phyloP scores from a whole-genome alignment of 192 early-diverging fungal genomes.

The Backusella mclennaniae region DNA sequence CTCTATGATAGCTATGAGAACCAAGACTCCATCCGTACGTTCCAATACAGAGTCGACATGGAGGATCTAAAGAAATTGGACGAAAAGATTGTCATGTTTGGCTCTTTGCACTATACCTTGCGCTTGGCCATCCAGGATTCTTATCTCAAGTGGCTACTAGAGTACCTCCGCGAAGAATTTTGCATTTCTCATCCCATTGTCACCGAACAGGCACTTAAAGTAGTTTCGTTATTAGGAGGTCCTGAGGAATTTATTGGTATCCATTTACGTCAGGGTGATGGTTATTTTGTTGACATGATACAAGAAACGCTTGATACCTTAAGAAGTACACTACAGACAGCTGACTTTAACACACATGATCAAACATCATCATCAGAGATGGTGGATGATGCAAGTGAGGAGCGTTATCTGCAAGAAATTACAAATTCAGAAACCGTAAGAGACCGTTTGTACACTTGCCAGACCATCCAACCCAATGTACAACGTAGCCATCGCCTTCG shows the following conservation, averaged over 20 bases:
- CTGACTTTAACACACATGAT: neutral
- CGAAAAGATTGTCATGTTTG: slow-evolving; percentile 46
- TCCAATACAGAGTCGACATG: slow-evolving; percentile 30
- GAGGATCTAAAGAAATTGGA: slow-evolving; percentile 36
- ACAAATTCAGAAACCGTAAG: neutral
- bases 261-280: slow-evolving; percentile 35
- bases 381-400: neutral
- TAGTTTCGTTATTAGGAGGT: slow-evolving; percentile 40
- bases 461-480: neutral
- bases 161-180: slow-evolving; percentile 18
- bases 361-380: neutral
- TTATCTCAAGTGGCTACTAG: slow-evolving; percentile 21
- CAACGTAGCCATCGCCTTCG: slow-evolving; percentile 1
- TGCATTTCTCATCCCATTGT: slow-evolving; percentile 37
- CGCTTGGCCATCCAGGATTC: slow-evolving; percentile 40
- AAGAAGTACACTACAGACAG: neutral
- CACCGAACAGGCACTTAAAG: slow-evolving; percentile 31
- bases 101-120: slow-evolving; percentile 44
- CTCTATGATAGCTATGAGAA: slow-evolving; percentile 43
- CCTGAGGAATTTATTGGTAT: slow-evolving; percentile 25
- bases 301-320: slow-evolving; percentile 25
- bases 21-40: slow-evolving; percentile 21
- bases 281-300: slow-evolving; percentile 19
- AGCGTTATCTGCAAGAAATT: neutral
- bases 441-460: neutral